Base-by-base conservation (phyloP, 192 early-diverging fungal genomes). In the Coemansia sp. region DNA sequence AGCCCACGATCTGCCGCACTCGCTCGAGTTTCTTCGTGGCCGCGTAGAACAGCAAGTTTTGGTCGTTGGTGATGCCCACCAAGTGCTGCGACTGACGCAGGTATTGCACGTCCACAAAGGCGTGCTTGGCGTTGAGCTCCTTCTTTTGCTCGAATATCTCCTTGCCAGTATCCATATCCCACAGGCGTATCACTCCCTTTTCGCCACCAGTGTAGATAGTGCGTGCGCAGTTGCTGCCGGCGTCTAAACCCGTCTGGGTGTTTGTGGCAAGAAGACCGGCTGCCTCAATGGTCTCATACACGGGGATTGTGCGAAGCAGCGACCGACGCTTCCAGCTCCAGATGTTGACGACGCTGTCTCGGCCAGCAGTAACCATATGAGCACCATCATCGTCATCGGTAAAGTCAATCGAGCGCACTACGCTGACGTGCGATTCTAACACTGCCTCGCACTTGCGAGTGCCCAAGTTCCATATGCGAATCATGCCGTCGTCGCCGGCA, bases 301-400 rank as follows among this genome's bases (percentile, higher is more conserved):
- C 88, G 6, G 97, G 96, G 49, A 93, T 88, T 0, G 96, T 99
- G 36, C 91, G 91, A 6, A 86, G 76, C 5, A 95, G 78, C 46
- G 87, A 82, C 38, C 87, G 81, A 3, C 73, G 83, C 15, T 81
- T 74, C 74, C 97, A 79, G 66, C 93, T 89, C 95, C 96, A 98
- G 6, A 98, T 85, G 72, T 91, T 95, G 3, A 97, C 87, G 18
- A 98, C 92, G 66, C 92, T 93, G 72, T 99, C 98, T 61, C 98
- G 91, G 3, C 90, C 94, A 64, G 93, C 94, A 46, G 88, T 92
- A 24, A 97, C 79, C 71, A 98, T 87, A 43, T 79, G 81, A 39
- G 81, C 68, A 22, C 91, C 95, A 49, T 91, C 87, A 41, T 82
- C 75, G 47, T 76, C 71, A 15, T 27, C 27, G 0, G 92, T 88